These are phyloP conservation scores for Jackrogersella minutella DNA, from an alignment of 495 filamentous ascomycete species.

Conservation along the genomic window DNA sequence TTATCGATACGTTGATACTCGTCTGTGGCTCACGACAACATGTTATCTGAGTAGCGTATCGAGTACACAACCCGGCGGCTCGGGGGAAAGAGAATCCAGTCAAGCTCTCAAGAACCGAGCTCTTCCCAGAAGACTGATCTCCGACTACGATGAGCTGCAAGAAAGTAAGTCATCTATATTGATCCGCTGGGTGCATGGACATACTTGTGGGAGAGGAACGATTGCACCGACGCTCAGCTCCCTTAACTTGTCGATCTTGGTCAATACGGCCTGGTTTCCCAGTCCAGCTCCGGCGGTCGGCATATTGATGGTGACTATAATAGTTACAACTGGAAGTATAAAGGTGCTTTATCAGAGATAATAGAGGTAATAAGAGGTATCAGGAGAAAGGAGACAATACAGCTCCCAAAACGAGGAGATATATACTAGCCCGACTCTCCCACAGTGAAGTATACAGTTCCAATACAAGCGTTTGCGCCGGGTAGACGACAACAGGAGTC, in stretches of 20 bases:
- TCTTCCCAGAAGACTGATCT: constrained; percentile 60
- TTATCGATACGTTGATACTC: constrained; percentile 25
- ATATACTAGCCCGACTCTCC: too few species aligned
- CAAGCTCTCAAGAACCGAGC: constrained; percentile 57
- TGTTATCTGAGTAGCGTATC: constrained; percentile 65
- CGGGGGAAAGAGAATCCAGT: constrained; percentile 58
- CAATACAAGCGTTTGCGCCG: background rate
- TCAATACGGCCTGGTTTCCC: constrained; percentile 32
- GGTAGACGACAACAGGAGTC: too few species aligned
- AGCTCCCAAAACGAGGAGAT: too few species aligned
- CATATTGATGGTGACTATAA: background rate
- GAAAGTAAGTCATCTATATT: background rate
- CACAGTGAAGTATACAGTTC: background rate
- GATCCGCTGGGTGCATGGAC: background rate
- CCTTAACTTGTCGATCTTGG: constrained; percentile 47
- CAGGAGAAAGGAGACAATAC: too few species aligned
- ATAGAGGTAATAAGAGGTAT: background rate
- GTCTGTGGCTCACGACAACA: constrained; percentile 43
- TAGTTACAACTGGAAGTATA: background rate
- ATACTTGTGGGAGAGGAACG: constrained; percentile 44
- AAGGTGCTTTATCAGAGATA: background rate
- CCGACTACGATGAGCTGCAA: constrained; percentile 54
- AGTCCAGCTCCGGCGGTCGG: background rate
- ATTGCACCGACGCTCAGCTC: constrained; percentile 44
- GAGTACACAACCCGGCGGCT: constrained; percentile 57